Evolutionary conservation across 2,329 filamentous ascomycete species (phyloP), one percentile per base, ranked within the genome.

Genomic region (Pleoardoris graminearum): DNA sequence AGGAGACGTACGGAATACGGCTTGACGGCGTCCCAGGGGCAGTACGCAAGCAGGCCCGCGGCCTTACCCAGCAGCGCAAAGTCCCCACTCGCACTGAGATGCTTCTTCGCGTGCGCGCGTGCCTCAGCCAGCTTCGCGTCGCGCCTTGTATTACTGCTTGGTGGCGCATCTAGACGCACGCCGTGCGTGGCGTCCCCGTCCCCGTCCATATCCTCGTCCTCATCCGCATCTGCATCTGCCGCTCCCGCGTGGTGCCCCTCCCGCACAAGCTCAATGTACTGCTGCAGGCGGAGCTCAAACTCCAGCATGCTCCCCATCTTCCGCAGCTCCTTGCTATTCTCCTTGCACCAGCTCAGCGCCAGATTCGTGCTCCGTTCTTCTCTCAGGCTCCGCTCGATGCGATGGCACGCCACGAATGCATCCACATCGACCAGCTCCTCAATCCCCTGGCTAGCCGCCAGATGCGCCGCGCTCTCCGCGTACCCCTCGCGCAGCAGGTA

Each of bases 321-420:
- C 68, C 91, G 89, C 54, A 99, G 77, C 57, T 92, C 89, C 66
- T 93, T 92, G 74, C 95, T 94, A 74, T 97, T 96, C 66, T 97
- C 93, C 14, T 81, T 84, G 71, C 94, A 97, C 94, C 94, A 99
- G 11, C 85, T 83, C 49, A 99, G 75, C 19, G 91, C 92, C 64
- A 95, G 89, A 30, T 81, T 80, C 4, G 93, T 88, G 61, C 85
- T 89, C 27, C 87, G 85, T 14, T 69, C 66, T 33, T 81, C 80
- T 37, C 83, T 77, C 54, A 99, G 76, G 55, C 87, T 89, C 63
- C 86, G 81, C 53, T 90, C 85, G 60, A 97, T 91, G 53, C 82
- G 82, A 55, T 87, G 87, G 77, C 92, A 93, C 62, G 88, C 83
- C 48, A 89, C 84, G 74, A 97, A 97, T 0, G 91, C 93, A 45